Evolutionary conservation across 192 early-diverging fungal species (phyloP), one percentile per base, ranked within the genome.

Genomic region (Dissophora globulifera): DNA sequence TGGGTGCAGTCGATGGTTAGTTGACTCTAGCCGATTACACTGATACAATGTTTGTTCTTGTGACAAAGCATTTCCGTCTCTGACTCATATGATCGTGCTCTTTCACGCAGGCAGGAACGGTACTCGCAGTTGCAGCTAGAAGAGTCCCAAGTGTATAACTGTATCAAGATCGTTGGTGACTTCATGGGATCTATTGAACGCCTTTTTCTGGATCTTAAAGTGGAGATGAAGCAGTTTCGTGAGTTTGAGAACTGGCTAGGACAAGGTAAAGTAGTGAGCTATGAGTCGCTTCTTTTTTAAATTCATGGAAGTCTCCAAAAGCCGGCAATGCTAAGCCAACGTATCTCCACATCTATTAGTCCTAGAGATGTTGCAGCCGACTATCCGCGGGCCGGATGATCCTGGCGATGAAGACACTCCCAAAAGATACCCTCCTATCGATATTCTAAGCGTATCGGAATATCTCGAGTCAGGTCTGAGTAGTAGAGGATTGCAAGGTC

Each of bases 171-270:
- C 13, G 62, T 57, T n/a, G 69, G 69, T 2, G 62, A 74, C 31
- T 74, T 74, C 46, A 29, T 74, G 20, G 69, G 61, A 4, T 4
- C 58, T 13, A 50, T 64, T 8, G 69, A 74, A 13, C 38, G 42
- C 22, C 61, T 74, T 17, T 64, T 74, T 40, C 46, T 50, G 19
- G 69, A 48, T 13, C 38, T 74, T 46, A 63, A 74, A 35, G 22
- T 53, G 31, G 69, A 64, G 29, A 13, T 58, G n/a, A 74, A 74
- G 45, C 61, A 58, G 29, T 74, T 74, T 20, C 8, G 17, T 38
- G 69, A 74, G 27, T 74, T 74, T 55, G 61, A 74, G 30, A 74
- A 74, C 30, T 74, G 69, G 69, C 35, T 74, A 9, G 69, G 59
- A 22, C 69, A 61, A 47, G 62, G 69, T 74, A 58, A 38, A 12